Percentiles rank a stretch among this genome's conserved stretches.
These are phyloP conservation scores for Beauveria brongniartii DNA, from an alignment of 2,329 filamentous ascomycete genomes.

Conservation along the genomic window DNA sequence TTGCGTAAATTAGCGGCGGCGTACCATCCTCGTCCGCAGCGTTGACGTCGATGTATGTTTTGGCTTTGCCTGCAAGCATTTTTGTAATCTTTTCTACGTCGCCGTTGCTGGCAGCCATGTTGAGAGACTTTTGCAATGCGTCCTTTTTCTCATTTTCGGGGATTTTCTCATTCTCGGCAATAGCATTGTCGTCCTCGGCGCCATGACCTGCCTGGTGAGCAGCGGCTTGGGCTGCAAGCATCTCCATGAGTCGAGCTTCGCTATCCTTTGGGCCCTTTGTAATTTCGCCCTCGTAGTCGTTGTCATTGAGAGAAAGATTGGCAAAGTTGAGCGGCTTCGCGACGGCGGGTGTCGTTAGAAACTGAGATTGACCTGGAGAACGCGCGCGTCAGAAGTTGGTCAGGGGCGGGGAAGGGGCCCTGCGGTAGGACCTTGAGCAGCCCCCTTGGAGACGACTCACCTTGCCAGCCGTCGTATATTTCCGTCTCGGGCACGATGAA, in stretches of 20 bases:
- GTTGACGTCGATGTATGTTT: slow-evolving; percentile 73
- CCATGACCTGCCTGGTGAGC: slow-evolving; percentile 67
- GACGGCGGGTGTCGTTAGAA: slow-evolving; percentile 76
- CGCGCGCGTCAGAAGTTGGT: slow-evolving; percentile 19
- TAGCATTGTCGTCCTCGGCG: slow-evolving; percentile 70
- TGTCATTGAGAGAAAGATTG: slow-evolving; percentile 74
- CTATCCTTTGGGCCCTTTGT: slow-evolving; percentile 59
- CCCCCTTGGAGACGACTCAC: slow-evolving; percentile 32
- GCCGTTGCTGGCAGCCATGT: slow-evolving; percentile 95
- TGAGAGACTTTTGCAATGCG: slow-evolving; percentile 76
- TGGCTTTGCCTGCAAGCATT: slow-evolving; percentile 67
- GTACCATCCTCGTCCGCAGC: slow-evolving; percentile 89
- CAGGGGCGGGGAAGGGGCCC: neutral
- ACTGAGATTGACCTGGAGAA: slow-evolving; percentile 79
- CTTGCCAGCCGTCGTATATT: slow-evolving; percentile 99
- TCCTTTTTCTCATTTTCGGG: slow-evolving; percentile 69
- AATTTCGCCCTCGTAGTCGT: slow-evolving; percentile 57
- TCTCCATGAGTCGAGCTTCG: slow-evolving; percentile 84
- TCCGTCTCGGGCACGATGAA: slow-evolving; percentile 72
- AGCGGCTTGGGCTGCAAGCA: slow-evolving; percentile 82
- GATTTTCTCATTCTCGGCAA: slow-evolving; percentile 66
- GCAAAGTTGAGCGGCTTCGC: slow-evolving; percentile 77
- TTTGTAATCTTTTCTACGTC: slow-evolving; percentile 74
- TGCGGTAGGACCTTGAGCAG: slow-evolving; percentile 5
- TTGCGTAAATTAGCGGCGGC: slow-evolving; percentile 92